These are phyloP conservation scores for Boletus coccyginus DNA, from an alignment of 768 basidiomycete genomes.

Conservation along the genomic window DNA sequence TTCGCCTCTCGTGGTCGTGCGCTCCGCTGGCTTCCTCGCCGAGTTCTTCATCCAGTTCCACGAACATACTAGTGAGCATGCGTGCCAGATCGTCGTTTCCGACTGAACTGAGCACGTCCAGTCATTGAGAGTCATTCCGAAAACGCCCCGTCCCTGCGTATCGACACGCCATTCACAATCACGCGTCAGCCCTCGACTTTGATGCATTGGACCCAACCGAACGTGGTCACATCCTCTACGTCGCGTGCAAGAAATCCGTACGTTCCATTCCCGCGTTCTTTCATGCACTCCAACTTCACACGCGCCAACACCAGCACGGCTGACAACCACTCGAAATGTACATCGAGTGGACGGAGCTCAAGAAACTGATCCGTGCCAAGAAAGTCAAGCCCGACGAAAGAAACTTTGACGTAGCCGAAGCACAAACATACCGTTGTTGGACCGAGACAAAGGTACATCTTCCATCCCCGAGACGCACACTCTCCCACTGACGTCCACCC, in stretches of 20 bases:
- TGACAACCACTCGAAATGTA: conserved; percentile 51
- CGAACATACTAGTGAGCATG: conserved; percentile 73
- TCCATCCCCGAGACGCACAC: conserved; percentile 45
- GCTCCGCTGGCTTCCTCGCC: conserved; percentile 87
- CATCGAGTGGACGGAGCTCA: conserved; percentile 77
- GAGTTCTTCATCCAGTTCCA: conserved; percentile 87
- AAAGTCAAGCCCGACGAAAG: conserved; percentile 85
- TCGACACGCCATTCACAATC: conserved; percentile 86
- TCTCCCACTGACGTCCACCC: conserved; percentile 79
- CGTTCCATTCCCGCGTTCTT: conserved; percentile 24
- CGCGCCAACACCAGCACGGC: conserved; percentile 50
- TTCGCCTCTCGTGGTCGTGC: conserved; percentile 72
- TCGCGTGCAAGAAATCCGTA: conserved; percentile 80
- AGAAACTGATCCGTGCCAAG: conserved; percentile 55
- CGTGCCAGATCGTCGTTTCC: background rate
- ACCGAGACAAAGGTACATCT: conserved; percentile 44
- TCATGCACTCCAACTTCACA: background rate
- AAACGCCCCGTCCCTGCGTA: conserved; percentile 67
- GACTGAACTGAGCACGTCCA: conserved; percentile 26
- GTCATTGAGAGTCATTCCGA: conserved; percentile 91
- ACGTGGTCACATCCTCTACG: conserved; percentile 88
- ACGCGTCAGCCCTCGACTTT: conserved; percentile 70
- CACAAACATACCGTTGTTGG: conserved; percentile 84
- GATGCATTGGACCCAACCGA: conserved; percentile 82
- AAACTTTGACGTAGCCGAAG: conserved; percentile 94